A percentile compares a stretch with the other conserved stretches of the same genome.
These are phyloP conservation scores for Fusarium sterilihyphosum DNA, from an alignment of 2,329 filamentous ascomycete genomes.

Conservation along the genomic window DNA sequence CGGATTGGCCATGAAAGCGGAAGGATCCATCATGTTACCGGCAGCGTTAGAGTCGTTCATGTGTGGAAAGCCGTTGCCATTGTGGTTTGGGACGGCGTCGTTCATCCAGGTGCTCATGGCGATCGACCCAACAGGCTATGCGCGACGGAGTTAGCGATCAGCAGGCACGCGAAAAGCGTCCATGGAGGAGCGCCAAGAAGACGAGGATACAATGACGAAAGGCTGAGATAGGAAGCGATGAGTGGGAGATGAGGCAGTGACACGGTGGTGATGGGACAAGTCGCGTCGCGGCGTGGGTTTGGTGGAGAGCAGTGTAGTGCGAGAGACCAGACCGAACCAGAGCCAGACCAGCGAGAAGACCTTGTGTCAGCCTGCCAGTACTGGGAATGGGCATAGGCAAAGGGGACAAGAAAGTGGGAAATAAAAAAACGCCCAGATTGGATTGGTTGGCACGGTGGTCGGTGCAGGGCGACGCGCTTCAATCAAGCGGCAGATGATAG, in stretches of 20 bases:
- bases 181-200: constrained; percentile 51
- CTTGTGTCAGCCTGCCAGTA: constrained; percentile 34
- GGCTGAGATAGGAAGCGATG: constrained; percentile 53
- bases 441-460: constrained; percentile 39
- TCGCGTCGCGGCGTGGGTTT: constrained; percentile 56
- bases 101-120: constrained; percentile 80
- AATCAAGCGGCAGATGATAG: constrained; percentile 35
- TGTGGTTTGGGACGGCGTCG: constrained; percentile 74
- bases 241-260: constrained; percentile 56
- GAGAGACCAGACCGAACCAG: constrained; percentile 42
- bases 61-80: constrained; percentile 74
- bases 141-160: constrained; percentile 58
- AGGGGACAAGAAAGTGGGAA: constrained; percentile 33
- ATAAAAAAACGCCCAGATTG: constrained; percentile 37
- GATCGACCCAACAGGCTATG: constrained; percentile 57
- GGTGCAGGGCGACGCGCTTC: constrained; percentile 39
- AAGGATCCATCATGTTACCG: constrained; percentile 72
- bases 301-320: constrained; percentile 52
- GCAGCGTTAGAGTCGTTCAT: constrained; percentile 69
- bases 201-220: constrained; percentile 36
- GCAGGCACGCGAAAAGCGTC: constrained; percentile 52
- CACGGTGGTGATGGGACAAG: constrained; percentile 58
- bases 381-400: constrained; percentile 31
- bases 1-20: constrained; percentile 69
- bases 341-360: constrained; percentile 38